These are phyloP conservation scores for Cruciata laevipes DNA, from an alignment of 257 asterid genomes.

Conservation along the genomic window DNA sequence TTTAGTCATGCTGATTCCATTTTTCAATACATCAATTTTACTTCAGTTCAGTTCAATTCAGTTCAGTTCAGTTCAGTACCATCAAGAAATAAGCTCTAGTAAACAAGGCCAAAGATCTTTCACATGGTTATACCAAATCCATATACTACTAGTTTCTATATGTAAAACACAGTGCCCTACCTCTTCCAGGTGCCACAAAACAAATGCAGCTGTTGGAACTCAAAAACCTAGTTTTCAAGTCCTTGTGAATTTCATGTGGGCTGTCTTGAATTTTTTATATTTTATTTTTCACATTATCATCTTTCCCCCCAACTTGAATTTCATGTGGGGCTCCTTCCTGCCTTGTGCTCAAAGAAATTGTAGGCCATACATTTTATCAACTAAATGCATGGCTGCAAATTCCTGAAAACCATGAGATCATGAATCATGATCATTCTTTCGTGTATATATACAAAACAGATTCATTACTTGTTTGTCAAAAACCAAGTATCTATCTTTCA, in stretches of 20 bases:
- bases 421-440: background rate
- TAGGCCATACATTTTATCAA: background rate
- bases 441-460: background rate
- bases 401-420: conserved; percentile 1
- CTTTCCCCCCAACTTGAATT: background rate
- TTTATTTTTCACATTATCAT: background rate
- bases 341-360: conserved; percentile 1
- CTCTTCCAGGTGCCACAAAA: background rate
- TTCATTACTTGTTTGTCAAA: background rate
- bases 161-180: no score
- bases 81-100: no score
- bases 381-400: background rate
- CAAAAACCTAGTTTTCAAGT: no score
- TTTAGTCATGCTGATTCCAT: no score
- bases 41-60: no score
- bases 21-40: no score
- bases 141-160: background rate
- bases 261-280: no score
- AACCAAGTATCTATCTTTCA: background rate
- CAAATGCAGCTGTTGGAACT: background rate
- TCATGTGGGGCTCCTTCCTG: conserved; percentile 1
- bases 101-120: no score
- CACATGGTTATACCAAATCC: background rate
- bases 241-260: no score
- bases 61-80: no score